Percentiles rank a stretch among this genome's conserved stretches.
Evolutionary conservation across 495 filamentous ascomycete genomes (phyloP).

Genomic region (Hapsidospora chrysogenum): DNA sequence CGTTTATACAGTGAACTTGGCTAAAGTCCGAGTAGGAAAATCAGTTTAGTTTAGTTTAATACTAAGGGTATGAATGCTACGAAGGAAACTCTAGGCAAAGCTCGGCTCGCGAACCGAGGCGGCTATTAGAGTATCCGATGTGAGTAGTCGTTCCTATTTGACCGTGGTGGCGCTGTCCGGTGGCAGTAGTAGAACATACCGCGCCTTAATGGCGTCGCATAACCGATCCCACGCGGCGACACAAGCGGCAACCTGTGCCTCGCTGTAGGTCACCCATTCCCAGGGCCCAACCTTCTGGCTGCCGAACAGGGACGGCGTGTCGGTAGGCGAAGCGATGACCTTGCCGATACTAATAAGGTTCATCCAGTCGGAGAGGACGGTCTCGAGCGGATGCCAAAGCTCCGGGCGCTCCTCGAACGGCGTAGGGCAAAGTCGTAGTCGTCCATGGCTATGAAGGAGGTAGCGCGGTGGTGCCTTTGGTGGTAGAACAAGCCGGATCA

Average conservation of each 20-base stretch:
- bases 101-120: too few species aligned
- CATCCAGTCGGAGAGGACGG: slow-evolving; percentile 16
- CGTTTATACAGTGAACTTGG: too few species aligned
- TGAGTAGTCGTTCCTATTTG: too few species aligned
- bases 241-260: slow-evolving; percentile 4
- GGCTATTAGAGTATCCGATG: too few species aligned
- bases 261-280: slow-evolving; percentile 3
- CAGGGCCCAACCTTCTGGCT: slow-evolving; percentile 3
- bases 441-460: slow-evolving; percentile 1
- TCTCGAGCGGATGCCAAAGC: slow-evolving; percentile 16
- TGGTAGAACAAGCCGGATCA: slow-evolving; percentile 6
- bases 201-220: slow-evolving; percentile 3
- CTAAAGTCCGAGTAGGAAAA: too few species aligned
- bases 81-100: too few species aligned
- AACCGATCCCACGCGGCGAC: slow-evolving; percentile 4
- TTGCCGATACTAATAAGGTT: slow-evolving; percentile 10
- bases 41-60: too few species aligned
- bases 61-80: too few species aligned
- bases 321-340: slow-evolving; percentile 2
- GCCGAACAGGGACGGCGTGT: background rate
- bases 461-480: slow-evolving; percentile 1
- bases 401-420: slow-evolving; percentile 3
- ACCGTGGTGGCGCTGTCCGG: too few species aligned
- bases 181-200: too few species aligned
- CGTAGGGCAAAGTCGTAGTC: slow-evolving; percentile 1